Evolutionary conservation across 2,329 filamentous ascomycete genomes (phyloP).

Genomic region (Sarocladium brachiariae): DNA sequence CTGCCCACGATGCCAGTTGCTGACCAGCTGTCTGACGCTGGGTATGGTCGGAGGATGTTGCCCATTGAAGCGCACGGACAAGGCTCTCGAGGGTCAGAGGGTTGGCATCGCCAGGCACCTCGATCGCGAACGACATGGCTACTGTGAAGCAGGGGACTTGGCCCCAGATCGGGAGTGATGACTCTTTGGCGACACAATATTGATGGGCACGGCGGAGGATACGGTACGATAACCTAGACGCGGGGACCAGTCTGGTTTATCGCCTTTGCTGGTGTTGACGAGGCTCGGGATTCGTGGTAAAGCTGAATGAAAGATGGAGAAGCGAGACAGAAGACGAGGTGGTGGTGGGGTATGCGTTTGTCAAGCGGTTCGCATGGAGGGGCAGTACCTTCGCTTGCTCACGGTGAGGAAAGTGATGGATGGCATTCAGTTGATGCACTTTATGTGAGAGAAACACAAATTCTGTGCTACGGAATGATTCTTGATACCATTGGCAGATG

Average conservation of each 20-base stretch:
- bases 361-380: neutral
- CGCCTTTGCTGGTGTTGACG: neutral
- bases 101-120: slow-evolving; percentile 75
- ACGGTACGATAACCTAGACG: no score
- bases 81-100: slow-evolving; percentile 60
- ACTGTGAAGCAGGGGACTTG: neutral
- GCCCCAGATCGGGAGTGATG: neutral
- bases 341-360: neutral
- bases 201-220: no score
- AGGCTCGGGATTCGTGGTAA: neutral
- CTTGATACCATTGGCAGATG: no score
- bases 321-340: neutral
- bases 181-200: neutral
- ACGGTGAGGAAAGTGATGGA: neutral
- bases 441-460: no score
- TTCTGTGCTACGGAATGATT: no score
- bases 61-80: slow-evolving; percentile 55
- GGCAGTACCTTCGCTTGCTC: neutral
- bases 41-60: slow-evolving; percentile 53
- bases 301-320: neutral
- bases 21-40: slow-evolving; percentile 62
- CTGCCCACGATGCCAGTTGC: slow-evolving; percentile 68
- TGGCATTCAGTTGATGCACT: no score
- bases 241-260: neutral
- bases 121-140: slow-evolving; percentile 64